Evolutionary conservation across 805 yeast genomes (phyloP), one percentile per base, ranked within the genome.

Genomic region (Schwanniomyces sp.): DNA sequence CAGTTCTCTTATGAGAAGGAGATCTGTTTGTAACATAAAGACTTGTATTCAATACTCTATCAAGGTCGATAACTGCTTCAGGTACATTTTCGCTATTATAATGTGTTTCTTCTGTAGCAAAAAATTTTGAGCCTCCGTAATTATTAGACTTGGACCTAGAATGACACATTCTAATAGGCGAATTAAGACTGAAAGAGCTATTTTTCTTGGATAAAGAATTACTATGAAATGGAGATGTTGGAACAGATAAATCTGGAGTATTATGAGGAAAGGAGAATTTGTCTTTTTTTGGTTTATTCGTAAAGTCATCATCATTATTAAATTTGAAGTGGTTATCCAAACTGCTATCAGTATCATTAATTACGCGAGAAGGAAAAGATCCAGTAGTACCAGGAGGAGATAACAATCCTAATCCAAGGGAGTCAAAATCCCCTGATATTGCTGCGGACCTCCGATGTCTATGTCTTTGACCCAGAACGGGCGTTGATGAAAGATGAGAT

Each of bases 371-470:
- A 2, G 34, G 4, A 3, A 42, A 14, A 4, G 48, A 40, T 8
- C 44, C 43, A n/a, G 47, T 34, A 8, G 48, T 41, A 2, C 40
- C 26, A 8, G 65, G 60, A 3, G 70, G 66, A 5, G 69, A 63
- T 44, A 69, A 67, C 32, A 70, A 52, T 1, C 75, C 75, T 32
- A 69, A 52, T 6, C 75, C 76, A 43, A 61, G 55, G 7, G 61
- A 59, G 55, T 87, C 94, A 61, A 88, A 86, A 62, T 90, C 96
- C 4, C 94, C 94, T 7, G 94, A 86, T 6, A 90, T 85, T 0
- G 96, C 96, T 18, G 92, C 91, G 0, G 96, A 89, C 44, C 96
- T 72, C 58, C 88, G 80, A 59, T 90, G 96, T 40, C 88, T 80
- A 66, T 90, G 96, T 57, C 70, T 70, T 40, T 42, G 52, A 9